A percentile compares a stretch with the other conserved stretches of the same genome.
Evolutionary conservation across 2,329 filamentous ascomycete genomes (phyloP).

Genomic region (Neopestalotiopsis sp.): DNA sequence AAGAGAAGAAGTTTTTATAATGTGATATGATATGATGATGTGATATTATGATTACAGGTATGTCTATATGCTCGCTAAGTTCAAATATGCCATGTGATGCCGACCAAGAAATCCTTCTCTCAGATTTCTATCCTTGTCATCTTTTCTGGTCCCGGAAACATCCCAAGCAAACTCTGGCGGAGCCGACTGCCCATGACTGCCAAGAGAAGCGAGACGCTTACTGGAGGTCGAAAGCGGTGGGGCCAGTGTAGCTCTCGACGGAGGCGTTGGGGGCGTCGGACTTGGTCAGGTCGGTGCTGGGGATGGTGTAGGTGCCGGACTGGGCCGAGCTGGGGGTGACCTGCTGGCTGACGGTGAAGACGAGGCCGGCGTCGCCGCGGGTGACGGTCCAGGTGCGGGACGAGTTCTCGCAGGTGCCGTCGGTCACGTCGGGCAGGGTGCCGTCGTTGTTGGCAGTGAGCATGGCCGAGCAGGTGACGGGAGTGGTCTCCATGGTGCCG

Average conservation of each 20-base stretch:
- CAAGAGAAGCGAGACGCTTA: too few species aligned
- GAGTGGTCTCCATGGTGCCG: slow-evolving; percentile 33
- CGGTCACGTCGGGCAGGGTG: slow-evolving; percentile 36
- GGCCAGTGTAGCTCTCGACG: slow-evolving; percentile 37
- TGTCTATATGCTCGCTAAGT: background rate
- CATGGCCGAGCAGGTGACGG: slow-evolving; percentile 30
- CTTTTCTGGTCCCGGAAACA: background rate
- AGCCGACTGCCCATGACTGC: too few species aligned
- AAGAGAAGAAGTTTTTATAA: background rate
- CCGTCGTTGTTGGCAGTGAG: slow-evolving; percentile 24
- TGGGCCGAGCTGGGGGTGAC: slow-evolving; percentile 32
- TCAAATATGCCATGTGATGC: background rate
- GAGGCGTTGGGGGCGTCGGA: slow-evolving; percentile 30
- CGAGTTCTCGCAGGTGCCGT: slow-evolving; percentile 35
- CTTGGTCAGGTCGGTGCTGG: slow-evolving; percentile 30
- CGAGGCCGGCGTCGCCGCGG: slow-evolving; percentile 30
- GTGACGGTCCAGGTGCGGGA: slow-evolving; percentile 36
- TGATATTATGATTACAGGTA: background rate
- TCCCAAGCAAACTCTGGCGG: too few species aligned
- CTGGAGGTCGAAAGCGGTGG: slow-evolving; percentile 28
- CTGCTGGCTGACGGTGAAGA: slow-evolving; percentile 34
- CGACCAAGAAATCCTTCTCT: background rate
- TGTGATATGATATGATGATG: background rate
- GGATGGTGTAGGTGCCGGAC: slow-evolving; percentile 34
- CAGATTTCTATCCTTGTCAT: background rate